These are phyloP conservation scores for Rhynchospora tenuis DNA, from an alignment of 176 grass and related monocot genomes.

Conservation along the genomic window DNA sequence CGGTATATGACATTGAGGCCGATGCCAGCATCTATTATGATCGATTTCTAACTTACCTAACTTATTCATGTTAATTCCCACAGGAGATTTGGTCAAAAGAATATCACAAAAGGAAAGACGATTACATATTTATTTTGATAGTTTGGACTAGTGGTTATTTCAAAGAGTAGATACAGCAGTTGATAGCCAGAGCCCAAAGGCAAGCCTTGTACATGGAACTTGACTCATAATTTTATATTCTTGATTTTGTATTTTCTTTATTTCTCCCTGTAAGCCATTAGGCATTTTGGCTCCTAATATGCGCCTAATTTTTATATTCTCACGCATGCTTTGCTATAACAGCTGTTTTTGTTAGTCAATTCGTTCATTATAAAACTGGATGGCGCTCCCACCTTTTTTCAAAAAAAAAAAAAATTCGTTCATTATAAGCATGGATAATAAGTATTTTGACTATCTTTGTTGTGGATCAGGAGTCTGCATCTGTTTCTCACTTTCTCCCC, in stretches of 20 bases:
- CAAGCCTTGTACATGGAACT: background rate
- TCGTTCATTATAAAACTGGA: background rate
- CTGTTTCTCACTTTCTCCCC: background rate
- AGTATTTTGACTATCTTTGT: background rate
- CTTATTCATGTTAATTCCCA: background rate
- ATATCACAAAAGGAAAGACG: background rate
- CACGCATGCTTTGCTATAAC: background rate
- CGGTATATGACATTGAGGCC: constrained; percentile 4
- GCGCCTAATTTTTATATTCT: background rate
- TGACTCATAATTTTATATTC: background rate
- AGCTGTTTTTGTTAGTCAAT: background rate
- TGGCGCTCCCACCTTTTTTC: too few species aligned
- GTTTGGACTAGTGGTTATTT: background rate
- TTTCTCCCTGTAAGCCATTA: too few species aligned
- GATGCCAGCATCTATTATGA: constrained; percentile 5
- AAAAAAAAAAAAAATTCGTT: too few species aligned
- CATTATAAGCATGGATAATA: background rate
- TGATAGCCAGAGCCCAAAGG: background rate
- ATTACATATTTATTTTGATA: background rate
- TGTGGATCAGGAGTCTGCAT: background rate
- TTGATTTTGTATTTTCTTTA: background rate
- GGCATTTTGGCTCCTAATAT: background rate
- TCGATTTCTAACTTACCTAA: constrained; percentile 6
- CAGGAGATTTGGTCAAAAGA: too few species aligned
- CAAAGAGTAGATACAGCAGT: background rate